A percentile compares a stretch with the other conserved stretches of the same genome.
Conservation (phyloP, 2,329 filamentous ascomycete genomes). For the Eutypella sp. region DNA sequence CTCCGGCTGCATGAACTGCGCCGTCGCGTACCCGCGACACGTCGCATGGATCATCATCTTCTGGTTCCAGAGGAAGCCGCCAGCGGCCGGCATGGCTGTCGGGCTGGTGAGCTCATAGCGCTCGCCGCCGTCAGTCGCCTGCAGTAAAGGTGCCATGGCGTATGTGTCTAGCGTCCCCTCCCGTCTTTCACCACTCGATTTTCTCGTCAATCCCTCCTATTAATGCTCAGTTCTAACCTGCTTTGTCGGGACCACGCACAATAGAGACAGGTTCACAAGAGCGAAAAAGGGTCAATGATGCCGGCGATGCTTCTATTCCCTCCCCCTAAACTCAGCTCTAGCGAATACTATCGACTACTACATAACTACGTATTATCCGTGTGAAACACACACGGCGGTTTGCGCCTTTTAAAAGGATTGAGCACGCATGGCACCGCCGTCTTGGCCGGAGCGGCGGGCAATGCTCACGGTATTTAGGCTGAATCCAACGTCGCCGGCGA, state of each 20-base stretch:
- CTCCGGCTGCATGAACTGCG: slow-evolving; percentile 58
- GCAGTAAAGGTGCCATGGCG: background rate
- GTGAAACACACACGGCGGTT: no score
- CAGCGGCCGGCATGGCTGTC: slow-evolving; percentile 51
- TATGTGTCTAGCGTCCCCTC: background rate
- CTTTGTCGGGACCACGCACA: no score
- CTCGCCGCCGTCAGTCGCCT: slow-evolving; percentile 39
- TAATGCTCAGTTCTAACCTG: no score
- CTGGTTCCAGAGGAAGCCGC: slow-evolving; percentile 55
- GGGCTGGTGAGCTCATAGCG: slow-evolving; percentile 52
- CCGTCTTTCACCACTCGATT: background rate
- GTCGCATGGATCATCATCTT: slow-evolving; percentile 58
- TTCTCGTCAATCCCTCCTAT: no score
- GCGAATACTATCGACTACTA: no score
- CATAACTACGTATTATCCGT: no score
- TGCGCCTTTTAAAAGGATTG: background rate
- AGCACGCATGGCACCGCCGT: background rate
- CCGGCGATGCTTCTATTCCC: background rate
- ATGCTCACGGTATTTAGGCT: background rate
- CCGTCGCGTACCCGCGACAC: slow-evolving; percentile 53
- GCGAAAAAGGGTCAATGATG: no score
- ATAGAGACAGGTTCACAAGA: no score
- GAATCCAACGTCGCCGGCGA: background rate
- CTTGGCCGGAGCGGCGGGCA: background rate
- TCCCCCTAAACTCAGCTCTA: background rate